phyloP scores from a whole-genome alignment of 176 grass and related monocot genomes.

The Guadua angustifolia region DNA sequence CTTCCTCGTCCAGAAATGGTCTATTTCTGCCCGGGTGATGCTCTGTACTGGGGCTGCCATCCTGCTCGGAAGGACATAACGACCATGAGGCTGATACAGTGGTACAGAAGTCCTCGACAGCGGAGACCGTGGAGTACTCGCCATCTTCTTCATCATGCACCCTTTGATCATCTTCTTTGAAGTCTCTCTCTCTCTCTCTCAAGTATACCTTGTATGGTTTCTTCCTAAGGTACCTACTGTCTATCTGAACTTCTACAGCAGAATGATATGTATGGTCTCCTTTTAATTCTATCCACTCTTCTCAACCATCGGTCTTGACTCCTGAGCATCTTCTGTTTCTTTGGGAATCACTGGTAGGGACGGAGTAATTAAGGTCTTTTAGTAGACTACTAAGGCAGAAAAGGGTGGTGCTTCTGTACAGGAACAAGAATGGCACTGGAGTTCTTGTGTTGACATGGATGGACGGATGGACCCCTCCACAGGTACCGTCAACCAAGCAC shows the following conservation, averaged over 20 bases:
- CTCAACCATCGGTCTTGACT: conserved; percentile 23
- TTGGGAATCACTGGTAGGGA: not conserved
- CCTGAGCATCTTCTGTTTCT: conserved; percentile 29
- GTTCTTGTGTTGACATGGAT: not conserved
- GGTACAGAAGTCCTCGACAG: not conserved
- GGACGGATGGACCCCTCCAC: not conserved
- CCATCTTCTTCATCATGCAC: not conserved
- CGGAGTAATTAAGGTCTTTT: not conserved
- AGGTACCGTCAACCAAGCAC: not conserved
- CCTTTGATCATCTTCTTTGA: not conserved
- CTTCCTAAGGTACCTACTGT: not conserved
- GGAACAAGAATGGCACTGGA: not conserved
- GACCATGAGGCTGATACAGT: not conserved
- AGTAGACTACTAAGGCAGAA: not conserved
- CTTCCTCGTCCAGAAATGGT: conserved; percentile 60
- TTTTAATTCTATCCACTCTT: not conserved
- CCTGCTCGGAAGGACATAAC: not conserved
- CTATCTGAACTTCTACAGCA: not conserved
- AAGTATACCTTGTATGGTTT: not conserved
- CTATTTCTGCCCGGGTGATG: conserved; percentile 56
- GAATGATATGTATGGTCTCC: not conserved
- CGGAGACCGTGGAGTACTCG: not conserved
- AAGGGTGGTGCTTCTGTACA: not conserved
- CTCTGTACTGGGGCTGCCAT: conserved; percentile 36
- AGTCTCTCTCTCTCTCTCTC: not conserved